These are phyloP conservation scores for Aquilaria sinensis DNA, from an alignment of 345 rosid species.

Conservation along the genomic window DNA sequence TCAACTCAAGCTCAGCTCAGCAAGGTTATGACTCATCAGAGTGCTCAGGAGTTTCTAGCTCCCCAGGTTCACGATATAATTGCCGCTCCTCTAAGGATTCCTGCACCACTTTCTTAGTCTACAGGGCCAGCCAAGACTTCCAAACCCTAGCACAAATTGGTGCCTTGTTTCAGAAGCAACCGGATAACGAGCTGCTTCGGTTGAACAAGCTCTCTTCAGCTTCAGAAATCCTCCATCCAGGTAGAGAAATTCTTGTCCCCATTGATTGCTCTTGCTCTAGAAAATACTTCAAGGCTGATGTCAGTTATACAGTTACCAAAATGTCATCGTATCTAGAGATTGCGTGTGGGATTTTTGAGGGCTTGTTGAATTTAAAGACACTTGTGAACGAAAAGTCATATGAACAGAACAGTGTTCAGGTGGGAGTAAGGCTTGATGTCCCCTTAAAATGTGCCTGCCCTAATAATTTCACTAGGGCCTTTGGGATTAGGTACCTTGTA, in stretches of 20 bases:
- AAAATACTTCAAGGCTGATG: constrained; percentile 24
- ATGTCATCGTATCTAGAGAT: constrained; percentile 21
- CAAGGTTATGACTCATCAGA: constrained; percentile 31
- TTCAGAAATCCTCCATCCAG: constrained; percentile 20
- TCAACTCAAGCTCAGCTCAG: constrained; percentile 22
- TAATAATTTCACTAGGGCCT: constrained; percentile 3
- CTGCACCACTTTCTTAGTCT: constrained; percentile 41
- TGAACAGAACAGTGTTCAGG: constrained; percentile 7
- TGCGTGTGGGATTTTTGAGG: constrained; percentile 43
- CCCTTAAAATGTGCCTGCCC: constrained; percentile 62
- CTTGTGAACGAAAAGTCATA: constrained; percentile 25
- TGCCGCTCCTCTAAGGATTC: constrained; percentile 22
- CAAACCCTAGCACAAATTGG: constrained; percentile 27
- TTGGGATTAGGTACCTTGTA: constrained; percentile 25
- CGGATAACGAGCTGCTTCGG: constrained; percentile 13
- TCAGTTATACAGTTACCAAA: constrained; percentile 18
- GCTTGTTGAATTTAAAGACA: constrained; percentile 27
- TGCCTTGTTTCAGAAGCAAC: constrained; percentile 24
- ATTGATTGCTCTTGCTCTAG: constrained; percentile 33
- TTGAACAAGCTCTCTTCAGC: constrained; percentile 20
- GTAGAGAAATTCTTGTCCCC: constrained; percentile 47
- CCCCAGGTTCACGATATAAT: constrained; percentile 43
- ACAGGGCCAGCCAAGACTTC: constrained; percentile 32
- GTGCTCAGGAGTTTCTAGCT: constrained; percentile 20
- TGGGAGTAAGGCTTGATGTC: constrained; percentile 25